Evolutionary conservation across 352 stramenopile species (phyloP), one percentile per base, ranked within the genome.

Genomic region (Phytophthora parvispora): DNA sequence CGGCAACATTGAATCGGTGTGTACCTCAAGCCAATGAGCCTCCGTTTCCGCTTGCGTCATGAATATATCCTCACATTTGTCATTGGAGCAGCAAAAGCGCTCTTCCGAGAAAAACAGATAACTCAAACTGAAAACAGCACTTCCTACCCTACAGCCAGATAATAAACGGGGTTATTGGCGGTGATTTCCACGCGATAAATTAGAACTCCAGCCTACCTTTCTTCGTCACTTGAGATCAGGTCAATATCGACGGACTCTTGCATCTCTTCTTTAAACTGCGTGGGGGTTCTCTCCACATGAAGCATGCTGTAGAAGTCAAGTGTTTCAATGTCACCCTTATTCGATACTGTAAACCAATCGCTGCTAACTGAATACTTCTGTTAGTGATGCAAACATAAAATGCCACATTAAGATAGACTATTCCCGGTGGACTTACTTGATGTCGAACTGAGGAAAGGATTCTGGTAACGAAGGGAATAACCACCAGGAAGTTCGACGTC

Each of bases 101-200:
- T 88, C 70, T 55, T 89, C 72, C 1, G 86, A 92, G 32, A 86
- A 92, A 57, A 77, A 93, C 15, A 94, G 47, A 38, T 90, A 94
- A 57, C 85, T 91, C n/a, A 94, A 67, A 55, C 80, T 93, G 69
- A 94, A 94, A 12, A 85, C 58, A 6, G 78, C 72, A 34, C 50
- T 81, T 20, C 79, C 85, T 3, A 86, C 63, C 29, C 69, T 77
- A 62, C 13, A 38, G 3, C 59, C 20, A 8, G 31, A 28, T 51
- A 38, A 6, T 29, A 32, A 45, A 20, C 42, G 57, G 48, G 6
- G 5, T 56, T 50, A 45, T 20, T 15, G n/a, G 27, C 5, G 8
- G 20, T 4, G 31, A 10, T 10, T 36, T 36, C 31, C 31, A 10
- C 31, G 10, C 31, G n/a, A n/a, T n/a, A n/a, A 40, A 50, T 9